Base-by-base conservation (phyloP, 192 early-diverging fungal genomes). In the Ambispora gerdemannii region DNA sequence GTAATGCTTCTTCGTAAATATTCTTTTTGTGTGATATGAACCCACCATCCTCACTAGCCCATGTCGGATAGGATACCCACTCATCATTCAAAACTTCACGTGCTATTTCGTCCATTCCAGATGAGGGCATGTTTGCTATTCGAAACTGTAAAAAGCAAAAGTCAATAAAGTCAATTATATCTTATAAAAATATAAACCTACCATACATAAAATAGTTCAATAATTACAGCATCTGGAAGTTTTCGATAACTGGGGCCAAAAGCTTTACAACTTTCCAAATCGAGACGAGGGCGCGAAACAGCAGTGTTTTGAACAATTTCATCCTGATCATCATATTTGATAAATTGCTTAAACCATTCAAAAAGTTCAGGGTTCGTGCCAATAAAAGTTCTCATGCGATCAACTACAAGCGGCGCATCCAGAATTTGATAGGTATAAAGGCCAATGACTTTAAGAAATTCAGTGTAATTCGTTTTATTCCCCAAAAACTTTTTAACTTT, bases 31-130 rank as follows among this genome's bases (percentile, higher is more conserved):
- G 92, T 47, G 91, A 84, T 51, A 90, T 83, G 76, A 97, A 97
- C 38, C 92, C 93, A 20, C 83, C 87, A 47, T 92, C 96, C 75
- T 97, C 97, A 58, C 91, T 92, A 11, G 90, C 83, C 86, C 89
- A 96, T 38, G 92, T 91, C 4, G 95, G 95, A 76, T 95, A 94
- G 0, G 94, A 95, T 13, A 93, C 90, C 85, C 92, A 99, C 31
- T 91, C 88, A 82, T 97, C 95, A 76, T 98, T 98, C n/a, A 99
- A 78, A 1, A 99, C 96, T 74, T 97, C 95, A 62, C 84, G 88
- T 79, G 89, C 88, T 73, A 97, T 76, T 25, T 89, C 89, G 65
- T 99, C 97, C n/a, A 94, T 87, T 4, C 97, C 97, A 28, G 93
- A 92, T 75, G 95, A 98, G 24, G 82, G 81, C 27, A 84, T 47